phyloP scores from a whole-genome alignment of 2,329 filamentous ascomycete species.

The Shiraia sp. region DNA sequence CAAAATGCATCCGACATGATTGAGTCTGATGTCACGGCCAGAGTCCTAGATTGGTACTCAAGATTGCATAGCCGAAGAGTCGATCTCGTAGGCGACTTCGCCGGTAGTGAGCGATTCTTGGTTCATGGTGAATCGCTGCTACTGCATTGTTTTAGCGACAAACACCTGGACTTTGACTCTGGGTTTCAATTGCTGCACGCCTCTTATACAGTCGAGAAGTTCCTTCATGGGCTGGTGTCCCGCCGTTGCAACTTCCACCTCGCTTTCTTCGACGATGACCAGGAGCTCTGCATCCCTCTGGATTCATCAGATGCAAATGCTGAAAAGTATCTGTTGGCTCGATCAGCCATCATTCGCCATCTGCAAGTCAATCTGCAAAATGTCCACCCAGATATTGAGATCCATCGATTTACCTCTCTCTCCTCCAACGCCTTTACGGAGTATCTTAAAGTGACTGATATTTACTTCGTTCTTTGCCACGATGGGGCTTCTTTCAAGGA shows the following conservation, averaged over 20 bases:
- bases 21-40: constrained; percentile 20
- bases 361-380: constrained; percentile 52
- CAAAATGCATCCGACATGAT: constrained; percentile 15
- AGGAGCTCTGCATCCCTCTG: constrained; percentile 60
- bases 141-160: constrained; percentile 64
- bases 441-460: constrained; percentile 59
- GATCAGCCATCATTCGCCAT: constrained; percentile 68
- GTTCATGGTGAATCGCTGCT: constrained; percentile 76
- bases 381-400: constrained; percentile 47
- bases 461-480: constrained; percentile 72
- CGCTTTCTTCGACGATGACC: constrained; percentile 66
- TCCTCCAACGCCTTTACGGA: constrained; percentile 55
- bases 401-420: constrained; percentile 55
- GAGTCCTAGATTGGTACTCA: constrained; percentile 40
- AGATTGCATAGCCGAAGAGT: constrained; percentile 43
- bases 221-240: constrained; percentile 63
- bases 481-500: constrained; percentile 56
- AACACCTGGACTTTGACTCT: constrained; percentile 64
- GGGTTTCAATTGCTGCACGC: constrained; percentile 75
- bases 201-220: constrained; percentile 68
- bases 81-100: constrained; percentile 72
- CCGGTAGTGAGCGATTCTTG: constrained; percentile 71
- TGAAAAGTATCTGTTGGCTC: constrained; percentile 64
- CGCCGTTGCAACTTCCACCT: constrained; percentile 73
- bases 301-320: constrained; percentile 35